Evolutionary conservation across 78 protist species (phyloP), one percentile per base, ranked within the genome.

Genomic region (Isochrysis galbana): DNA sequence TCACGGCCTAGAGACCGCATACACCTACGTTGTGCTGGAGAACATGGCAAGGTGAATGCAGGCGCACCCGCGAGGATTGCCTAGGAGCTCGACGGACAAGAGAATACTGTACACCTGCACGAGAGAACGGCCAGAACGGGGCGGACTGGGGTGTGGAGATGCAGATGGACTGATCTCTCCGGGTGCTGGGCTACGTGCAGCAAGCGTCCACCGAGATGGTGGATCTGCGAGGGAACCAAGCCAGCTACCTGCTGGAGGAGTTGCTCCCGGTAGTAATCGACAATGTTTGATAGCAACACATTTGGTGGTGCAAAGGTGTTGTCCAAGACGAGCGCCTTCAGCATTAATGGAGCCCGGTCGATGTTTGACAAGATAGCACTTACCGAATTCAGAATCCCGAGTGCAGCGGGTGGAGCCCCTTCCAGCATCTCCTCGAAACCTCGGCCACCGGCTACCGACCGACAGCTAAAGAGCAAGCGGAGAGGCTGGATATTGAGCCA

Each of bases 31-130:
- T n/a, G n/a, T n/a, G n/a, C n/a, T n/a, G n/a, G n/a, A n/a, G n/a
- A n/a, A n/a, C n/a, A n/a, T n/a, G n/a, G n/a, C n/a, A n/a, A n/a
- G n/a, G n/a, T n/a, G n/a, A n/a, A n/a, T n/a, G n/a, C n/a, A n/a
- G n/a, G n/a, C n/a, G n/a, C n/a, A n/a, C n/a, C n/a, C 2, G 74
- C 41, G 44, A 36, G 92, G 92, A 67, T 90, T 90, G 67, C 92
- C 92, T 29, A 90, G 54, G 44, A 67, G 29, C 5, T 90, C 92
- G 72, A 54, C 1, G 14, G 86, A 72, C 34, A 51, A 34, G 45
- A 90, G 5, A n/a, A 55, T 0, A 17, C 10, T 7, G 86, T 69
- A 34, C 48, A 88, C 25, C 80, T 87, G 91, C 36, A 23, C 82
- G 41, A 72, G 26, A 7, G 67, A 54, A 54, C 10, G 10, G 67